Conservation (phyloP, 768 basidiomycete species). For the Boletus sp. region DNA sequence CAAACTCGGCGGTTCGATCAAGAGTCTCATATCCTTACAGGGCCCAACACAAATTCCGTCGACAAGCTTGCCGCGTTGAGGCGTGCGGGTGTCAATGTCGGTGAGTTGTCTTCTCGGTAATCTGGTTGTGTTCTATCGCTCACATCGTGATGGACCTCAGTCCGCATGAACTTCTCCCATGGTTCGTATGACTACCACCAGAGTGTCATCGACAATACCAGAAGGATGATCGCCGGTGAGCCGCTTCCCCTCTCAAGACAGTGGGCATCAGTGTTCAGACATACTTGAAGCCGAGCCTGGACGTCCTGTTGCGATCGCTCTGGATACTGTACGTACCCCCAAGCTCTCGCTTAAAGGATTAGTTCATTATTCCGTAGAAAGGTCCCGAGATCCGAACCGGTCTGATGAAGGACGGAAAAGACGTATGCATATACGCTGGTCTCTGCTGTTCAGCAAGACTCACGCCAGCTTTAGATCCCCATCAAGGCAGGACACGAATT, state of each 20-base stretch:
- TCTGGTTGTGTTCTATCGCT: background rate
- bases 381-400: slow-evolving; percentile 99
- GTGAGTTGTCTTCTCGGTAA: slow-evolving; percentile 45
- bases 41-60: slow-evolving; percentile 90
- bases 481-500: slow-evolving; percentile 94
- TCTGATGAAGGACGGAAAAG: slow-evolving; percentile 78
- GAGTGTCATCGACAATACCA: slow-evolving; percentile 96
- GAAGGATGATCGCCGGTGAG: slow-evolving; percentile 77
- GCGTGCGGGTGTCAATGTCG: slow-evolving; percentile 95
- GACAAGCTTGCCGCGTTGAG: slow-evolving; percentile 84
- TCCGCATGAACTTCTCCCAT: slow-evolving; percentile 99
- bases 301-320: slow-evolving; percentile 93
- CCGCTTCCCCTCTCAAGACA: background rate
- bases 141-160: slow-evolving; percentile 39
- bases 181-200: slow-evolving; percentile 98
- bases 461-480: slow-evolving; percentile 50
- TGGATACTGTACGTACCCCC: slow-evolving; percentile 77
- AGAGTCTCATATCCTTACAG: slow-evolving; percentile 37
- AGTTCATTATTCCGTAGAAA: slow-evolving; percentile 56
- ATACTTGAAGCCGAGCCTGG: slow-evolving; percentile 50
- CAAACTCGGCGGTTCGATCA: background rate
- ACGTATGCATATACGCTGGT: slow-evolving; percentile 53
- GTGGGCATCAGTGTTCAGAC: slow-evolving; percentile 4
- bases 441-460: background rate
- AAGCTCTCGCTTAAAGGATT: background rate